Base-by-base conservation (phyloP, 192 early-diverging fungal species). In the Backusella liffmaniae region DNA sequence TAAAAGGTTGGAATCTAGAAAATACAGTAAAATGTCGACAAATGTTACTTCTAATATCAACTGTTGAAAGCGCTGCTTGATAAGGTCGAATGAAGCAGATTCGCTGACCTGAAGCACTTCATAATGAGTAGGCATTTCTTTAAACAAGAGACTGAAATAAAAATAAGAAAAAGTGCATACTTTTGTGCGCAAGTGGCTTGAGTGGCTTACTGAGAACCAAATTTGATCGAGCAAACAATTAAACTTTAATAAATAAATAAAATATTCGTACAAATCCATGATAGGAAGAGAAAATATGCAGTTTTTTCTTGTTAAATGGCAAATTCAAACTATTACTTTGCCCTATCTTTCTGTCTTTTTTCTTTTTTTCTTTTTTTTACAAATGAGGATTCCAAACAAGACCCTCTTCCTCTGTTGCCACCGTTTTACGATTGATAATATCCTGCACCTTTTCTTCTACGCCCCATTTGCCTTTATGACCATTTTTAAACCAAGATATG, bases 381-480 rank as follows among this genome's bases (percentile, higher is more conserved):
- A 67, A 18, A 7, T 67, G 16, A 67, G 29, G 30, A 10, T 67
- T 74, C 73, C 73, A 74, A 32, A 66, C 73, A 26, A 74, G 73
- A 66, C 73, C 76, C 12, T 42, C 36, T 29, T 72, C 59, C 3
- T 29, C 35, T 26, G 46, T 68, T 15, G 49, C 21, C n/a, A 32
- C 21, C 23, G 80, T 80, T 69, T 90, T 90, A 51, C 89, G 82
- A 37, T 84, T 80, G 53, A 92, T 78, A 29, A 92, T 80, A 73
- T 89, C 90, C 37, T 78, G 32, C 16, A 93, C 86, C 76, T 93
- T 93, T 74, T 91, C 84, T 13, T 72, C 74, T 7, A 91, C 87
- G 49, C 93, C 93, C 41, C 90, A 87, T 85, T 94, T 94, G 26
- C 79, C 71, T 29, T 67, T 81, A 46, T 79, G 82, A 77, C 88